Evolutionary conservation across 495 filamentous ascomycete species (phyloP).

Genomic region (Corynascus novoguineensis): DNA sequence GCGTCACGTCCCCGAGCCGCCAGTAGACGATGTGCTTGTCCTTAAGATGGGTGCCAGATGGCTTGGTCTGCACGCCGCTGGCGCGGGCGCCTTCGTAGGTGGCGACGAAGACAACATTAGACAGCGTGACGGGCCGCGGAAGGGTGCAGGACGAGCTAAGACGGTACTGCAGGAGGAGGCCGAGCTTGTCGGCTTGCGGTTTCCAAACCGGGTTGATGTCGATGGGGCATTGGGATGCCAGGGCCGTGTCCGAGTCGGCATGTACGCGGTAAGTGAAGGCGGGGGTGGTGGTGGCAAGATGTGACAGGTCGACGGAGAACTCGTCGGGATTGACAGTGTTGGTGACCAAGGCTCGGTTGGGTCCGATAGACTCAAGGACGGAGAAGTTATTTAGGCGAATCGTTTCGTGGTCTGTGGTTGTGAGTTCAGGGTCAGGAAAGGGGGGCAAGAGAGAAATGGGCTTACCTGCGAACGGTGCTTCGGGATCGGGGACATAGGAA

Average conservation of each 20-base stretch:
- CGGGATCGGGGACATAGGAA: constrained; percentile 62
- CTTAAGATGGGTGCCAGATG: constrained; percentile 71
- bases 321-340: constrained; percentile 65
- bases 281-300: constrained; percentile 61
- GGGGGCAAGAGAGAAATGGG: neutral
- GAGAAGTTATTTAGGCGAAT: constrained; percentile 88
- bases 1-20: constrained; percentile 73
- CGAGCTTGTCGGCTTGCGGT: constrained; percentile 71
- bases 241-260: constrained; percentile 59
- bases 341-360: constrained; percentile 83
- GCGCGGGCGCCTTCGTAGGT: constrained; percentile 65
- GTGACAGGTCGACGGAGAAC: constrained; percentile 67
- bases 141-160: constrained; percentile 64
- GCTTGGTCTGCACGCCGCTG: constrained; percentile 64
- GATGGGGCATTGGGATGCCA: constrained; percentile 59
- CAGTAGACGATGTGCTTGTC: constrained; percentile 85
- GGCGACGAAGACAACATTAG: constrained; percentile 76
- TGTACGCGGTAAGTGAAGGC: constrained; percentile 97
- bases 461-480: constrained; percentile 28
- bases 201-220: constrained; percentile 79
- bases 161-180: constrained; percentile 76
- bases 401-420: constrained; percentile 47
- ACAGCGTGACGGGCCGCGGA: constrained; percentile 56
- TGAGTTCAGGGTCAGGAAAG: neutral
- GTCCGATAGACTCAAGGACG: constrained; percentile 87